A percentile compares a stretch with the other conserved stretches of the same genome.
Evolutionary conservation across 1,284 basidiomycete genomes (phyloP).

Genomic region (Marasmius oreades): DNA sequence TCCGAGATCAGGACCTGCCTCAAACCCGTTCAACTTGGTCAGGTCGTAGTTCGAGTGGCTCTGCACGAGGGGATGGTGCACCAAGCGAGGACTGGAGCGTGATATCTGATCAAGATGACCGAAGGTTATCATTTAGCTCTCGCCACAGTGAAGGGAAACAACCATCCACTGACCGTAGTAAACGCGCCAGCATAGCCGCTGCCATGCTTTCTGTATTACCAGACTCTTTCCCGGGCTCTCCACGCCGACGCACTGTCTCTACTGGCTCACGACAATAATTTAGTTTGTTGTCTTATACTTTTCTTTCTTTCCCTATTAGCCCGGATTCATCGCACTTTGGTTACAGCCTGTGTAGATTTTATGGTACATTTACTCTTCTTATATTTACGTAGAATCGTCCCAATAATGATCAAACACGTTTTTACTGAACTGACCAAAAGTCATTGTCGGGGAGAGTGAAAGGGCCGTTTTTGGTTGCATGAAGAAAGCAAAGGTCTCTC

Average conservation of each 20-base stretch:
- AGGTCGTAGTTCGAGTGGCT: constrained; percentile 55
- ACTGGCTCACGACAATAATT: constrained; percentile 6
- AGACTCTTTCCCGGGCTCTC: constrained; percentile 42
- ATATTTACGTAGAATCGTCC: constrained; percentile 24
- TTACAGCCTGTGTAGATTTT: neutral
- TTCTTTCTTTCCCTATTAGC: neutral
- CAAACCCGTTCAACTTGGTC: constrained; percentile 38
- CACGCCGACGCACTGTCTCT: constrained; percentile 37
- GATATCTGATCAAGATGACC: constrained; percentile 70
- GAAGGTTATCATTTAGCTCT: constrained; percentile 47
- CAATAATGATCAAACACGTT: constrained; percentile 82
- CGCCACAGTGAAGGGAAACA: constrained; percentile 30
- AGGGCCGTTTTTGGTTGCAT: constrained; percentile 88
- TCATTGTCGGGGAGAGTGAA: constrained; percentile 62
- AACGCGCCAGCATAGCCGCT: constrained; percentile 59
- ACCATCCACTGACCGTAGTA: constrained; percentile 32
- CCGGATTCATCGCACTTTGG: neutral
- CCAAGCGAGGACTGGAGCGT: constrained; percentile 82
- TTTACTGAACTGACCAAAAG: constrained; percentile 89
- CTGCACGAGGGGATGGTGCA: constrained; percentile 35
- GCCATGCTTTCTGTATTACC: constrained; percentile 60
- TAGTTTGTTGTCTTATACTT: no score
- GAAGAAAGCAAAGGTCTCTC: constrained; percentile 88
- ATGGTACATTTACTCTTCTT: neutral
- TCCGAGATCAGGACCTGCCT: constrained; percentile 34